Conservation (phyloP, 148 eudicot species). For the Rhododendron henanense region DNA sequence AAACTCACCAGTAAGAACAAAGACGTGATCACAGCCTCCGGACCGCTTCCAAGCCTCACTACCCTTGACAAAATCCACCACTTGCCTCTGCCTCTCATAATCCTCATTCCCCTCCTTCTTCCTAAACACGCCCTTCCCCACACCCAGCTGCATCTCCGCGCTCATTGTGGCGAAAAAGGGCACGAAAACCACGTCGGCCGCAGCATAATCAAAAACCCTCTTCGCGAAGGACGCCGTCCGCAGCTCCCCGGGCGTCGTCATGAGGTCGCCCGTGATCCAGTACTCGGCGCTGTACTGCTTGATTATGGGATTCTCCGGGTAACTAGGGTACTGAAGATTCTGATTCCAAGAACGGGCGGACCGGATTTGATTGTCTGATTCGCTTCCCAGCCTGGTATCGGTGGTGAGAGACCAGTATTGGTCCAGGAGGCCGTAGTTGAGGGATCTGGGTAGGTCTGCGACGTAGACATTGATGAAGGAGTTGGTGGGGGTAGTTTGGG, state of each 20-base stretch:
- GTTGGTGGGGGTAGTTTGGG: slow-evolving; percentile 25
- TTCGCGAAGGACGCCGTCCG: slow-evolving; percentile 57
- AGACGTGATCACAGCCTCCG: slow-evolving; percentile 91
- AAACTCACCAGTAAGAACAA: slow-evolving; percentile 79
- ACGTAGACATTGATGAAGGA: slow-evolving; percentile 56
- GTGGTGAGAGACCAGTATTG: slow-evolving; percentile 59
- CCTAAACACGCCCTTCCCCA: slow-evolving; percentile 62
- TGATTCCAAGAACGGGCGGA: slow-evolving; percentile 25
- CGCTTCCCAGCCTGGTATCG: slow-evolving; percentile 70
- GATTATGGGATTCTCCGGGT: slow-evolving; percentile 78
- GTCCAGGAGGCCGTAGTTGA: slow-evolving; percentile 50
- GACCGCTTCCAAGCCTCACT: slow-evolving; percentile 76
- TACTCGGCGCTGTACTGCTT: slow-evolving; percentile 97
- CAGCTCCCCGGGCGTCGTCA: slow-evolving; percentile 33
- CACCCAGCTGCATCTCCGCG: slow-evolving; percentile 79
- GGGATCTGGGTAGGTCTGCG: slow-evolving; percentile 67
- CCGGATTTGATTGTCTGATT: slow-evolving; percentile 62
- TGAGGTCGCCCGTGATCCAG: slow-evolving; percentile 86
- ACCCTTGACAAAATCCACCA: slow-evolving; percentile 60
- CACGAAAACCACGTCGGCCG: slow-evolving; percentile 85
- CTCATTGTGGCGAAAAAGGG: slow-evolving; percentile 92
- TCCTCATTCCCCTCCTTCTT: slow-evolving; percentile 79
- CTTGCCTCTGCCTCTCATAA: slow-evolving; percentile 70
- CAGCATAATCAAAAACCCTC: slow-evolving; percentile 51
- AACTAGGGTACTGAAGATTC: slow-evolving; percentile 33